Percentiles rank a stretch among this genome's conserved stretches.
These are phyloP conservation scores for Nakazawaea ambrosiae DNA, from an alignment of 805 yeast species.

Conservation along the genomic window DNA sequence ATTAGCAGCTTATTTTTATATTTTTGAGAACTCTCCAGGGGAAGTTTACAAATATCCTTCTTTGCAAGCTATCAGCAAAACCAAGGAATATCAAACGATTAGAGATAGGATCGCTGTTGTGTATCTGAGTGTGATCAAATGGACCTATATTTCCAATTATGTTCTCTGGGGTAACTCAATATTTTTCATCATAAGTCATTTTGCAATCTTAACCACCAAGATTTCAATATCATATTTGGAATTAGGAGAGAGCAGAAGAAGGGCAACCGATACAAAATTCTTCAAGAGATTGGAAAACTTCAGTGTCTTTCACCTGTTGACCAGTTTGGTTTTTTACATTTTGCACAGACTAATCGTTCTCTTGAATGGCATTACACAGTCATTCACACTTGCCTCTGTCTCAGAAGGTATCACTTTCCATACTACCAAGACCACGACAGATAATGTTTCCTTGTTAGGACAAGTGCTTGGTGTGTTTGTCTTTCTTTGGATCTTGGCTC, in stretches of 20 bases:
- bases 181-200: not conserved
- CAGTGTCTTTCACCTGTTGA: slow-evolving; percentile 3
- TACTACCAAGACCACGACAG: not conserved
- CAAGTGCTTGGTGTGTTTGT: not conserved
- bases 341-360: slow-evolving; percentile 6
- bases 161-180: not conserved
- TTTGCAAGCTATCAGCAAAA: slow-evolving; percentile 4
- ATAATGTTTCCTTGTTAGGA: not conserved
- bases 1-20: slow-evolving; percentile 9
- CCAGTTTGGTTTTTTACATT: not conserved
- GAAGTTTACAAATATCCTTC: slow-evolving; percentile 4
- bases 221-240: too few relatives aligned
- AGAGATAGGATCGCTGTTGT: not conserved
- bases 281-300: slow-evolving; percentile 1
- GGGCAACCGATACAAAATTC: not conserved
- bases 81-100: slow-evolving; percentile 4
- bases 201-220: slow-evolving; percentile 4
- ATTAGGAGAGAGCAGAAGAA: too few relatives aligned
- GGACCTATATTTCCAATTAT: slow-evolving; percentile 5
- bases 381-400: slow-evolving; percentile 3
- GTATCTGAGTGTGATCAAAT: slow-evolving; percentile 3
- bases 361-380: slow-evolving; percentile 6
- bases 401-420: slow-evolving; percentile 5
- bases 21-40: slow-evolving; percentile 10
- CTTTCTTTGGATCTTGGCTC: not conserved